phyloP scores from a whole-genome alignment of 2,329 filamentous ascomycete genomes.

The Colletotrichum liaoningense region DNA sequence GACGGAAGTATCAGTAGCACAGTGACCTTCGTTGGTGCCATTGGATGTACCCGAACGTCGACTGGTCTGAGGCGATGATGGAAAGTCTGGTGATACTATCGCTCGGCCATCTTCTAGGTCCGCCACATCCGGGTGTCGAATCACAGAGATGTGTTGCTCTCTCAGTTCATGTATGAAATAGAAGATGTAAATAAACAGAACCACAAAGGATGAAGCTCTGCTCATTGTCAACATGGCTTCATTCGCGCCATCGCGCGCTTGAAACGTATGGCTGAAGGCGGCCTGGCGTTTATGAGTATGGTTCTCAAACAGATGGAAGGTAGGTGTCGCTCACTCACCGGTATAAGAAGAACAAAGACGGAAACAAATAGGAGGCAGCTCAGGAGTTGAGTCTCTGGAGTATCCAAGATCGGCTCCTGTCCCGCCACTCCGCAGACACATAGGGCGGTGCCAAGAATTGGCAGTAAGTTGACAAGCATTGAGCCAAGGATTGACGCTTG shows the following conservation, averaged over 20 bases:
- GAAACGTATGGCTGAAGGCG: slow-evolving; percentile 63
- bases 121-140: slow-evolving; percentile 49
- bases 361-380: slow-evolving; percentile 51
- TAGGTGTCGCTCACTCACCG: slow-evolving; percentile 40
- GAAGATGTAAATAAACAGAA: slow-evolving; percentile 77
- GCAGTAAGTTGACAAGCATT: slow-evolving; percentile 79
- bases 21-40: no score
- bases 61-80: slow-evolving; percentile 40
- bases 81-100: neutral
- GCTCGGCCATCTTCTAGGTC: slow-evolving; percentile 2
- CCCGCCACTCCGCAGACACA: slow-evolving; percentile 75
- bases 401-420: slow-evolving; percentile 65
- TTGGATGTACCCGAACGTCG: slow-evolving; percentile 15
- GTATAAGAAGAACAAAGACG: slow-evolving; percentile 51
- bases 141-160: slow-evolving; percentile 56
- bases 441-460: slow-evolving; percentile 82
- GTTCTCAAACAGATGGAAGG: neutral
- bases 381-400: slow-evolving; percentile 48
- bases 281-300: slow-evolving; percentile 42
- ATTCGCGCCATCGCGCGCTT: slow-evolving; percentile 65
- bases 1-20: slow-evolving; percentile 4
- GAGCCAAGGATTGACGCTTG: slow-evolving; percentile 82
- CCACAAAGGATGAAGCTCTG: slow-evolving; percentile 80
- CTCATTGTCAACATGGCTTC: slow-evolving; percentile 77
- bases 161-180: slow-evolving; percentile 83